Conservation (phyloP, 2,329 filamentous ascomycete genomes). For the Aspergillus sp. region DNA sequence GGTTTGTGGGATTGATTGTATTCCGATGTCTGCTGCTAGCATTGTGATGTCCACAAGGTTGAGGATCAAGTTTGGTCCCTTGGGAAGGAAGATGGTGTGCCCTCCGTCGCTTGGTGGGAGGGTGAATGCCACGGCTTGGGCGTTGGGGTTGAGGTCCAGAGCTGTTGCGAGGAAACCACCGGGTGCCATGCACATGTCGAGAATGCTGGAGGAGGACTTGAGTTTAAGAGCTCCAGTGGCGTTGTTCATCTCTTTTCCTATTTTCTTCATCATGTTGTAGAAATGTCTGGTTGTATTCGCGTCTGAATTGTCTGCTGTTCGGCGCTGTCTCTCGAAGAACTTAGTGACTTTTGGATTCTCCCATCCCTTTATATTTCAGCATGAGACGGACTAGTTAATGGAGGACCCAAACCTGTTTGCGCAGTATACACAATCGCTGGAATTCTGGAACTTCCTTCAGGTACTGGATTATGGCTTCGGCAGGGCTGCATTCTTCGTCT, state of each 20-base stretch:
- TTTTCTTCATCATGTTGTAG: slow-evolving; percentile 11
- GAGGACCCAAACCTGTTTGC: not conserved
- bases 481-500: not conserved
- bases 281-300: slow-evolving; percentile 5
- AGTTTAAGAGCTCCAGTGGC: not conserved
- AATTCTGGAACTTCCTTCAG: slow-evolving; percentile 6
- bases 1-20: slow-evolving; percentile 15
- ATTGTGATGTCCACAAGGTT: slow-evolving; percentile 52
- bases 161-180: slow-evolving; percentile 51
- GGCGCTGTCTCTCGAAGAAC: slow-evolving; percentile 14
- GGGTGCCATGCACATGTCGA: slow-evolving; percentile 59
- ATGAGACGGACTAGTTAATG: not conserved
- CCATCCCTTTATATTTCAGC: slow-evolving; percentile 4
- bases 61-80: slow-evolving; percentile 10
- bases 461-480: not conserved
- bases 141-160: slow-evolving; percentile 36
- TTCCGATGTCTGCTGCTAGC: slow-evolving; percentile 49
- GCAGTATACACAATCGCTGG: slow-evolving; percentile 3
- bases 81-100: not conserved
- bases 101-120: slow-evolving; percentile 3
- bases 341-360: slow-evolving; percentile 1
- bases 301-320: slow-evolving; percentile 6
- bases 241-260: slow-evolving; percentile 9
- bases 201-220: slow-evolving; percentile 26
- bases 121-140: slow-evolving; percentile 23